phyloP scores from a whole-genome alignment of 2,329 filamentous ascomycete species.

The Cercospora zeae-maydis region DNA sequence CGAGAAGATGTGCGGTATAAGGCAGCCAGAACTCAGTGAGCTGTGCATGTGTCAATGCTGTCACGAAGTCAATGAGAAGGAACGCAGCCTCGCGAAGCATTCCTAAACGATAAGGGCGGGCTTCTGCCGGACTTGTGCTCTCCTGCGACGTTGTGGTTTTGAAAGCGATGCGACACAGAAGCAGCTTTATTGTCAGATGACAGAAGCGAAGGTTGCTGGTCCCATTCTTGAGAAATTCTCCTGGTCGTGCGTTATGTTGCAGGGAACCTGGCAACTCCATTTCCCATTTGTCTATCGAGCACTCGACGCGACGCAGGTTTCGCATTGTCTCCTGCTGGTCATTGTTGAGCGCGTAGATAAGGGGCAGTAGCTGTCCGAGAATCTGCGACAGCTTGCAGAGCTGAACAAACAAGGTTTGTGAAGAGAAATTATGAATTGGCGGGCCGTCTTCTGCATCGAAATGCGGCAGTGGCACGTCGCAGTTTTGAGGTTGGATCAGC shows the following conservation, averaged over 20 bases:
- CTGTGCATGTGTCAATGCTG: constrained; percentile 45
- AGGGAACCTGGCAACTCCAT: constrained; percentile 31
- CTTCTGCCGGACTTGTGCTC: constrained; percentile 27
- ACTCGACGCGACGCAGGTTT: constrained; percentile 35
- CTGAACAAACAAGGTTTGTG: constrained; percentile 52
- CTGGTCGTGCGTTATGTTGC: not conserved
- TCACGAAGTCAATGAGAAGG: constrained; percentile 50
- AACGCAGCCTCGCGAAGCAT: constrained; percentile 50
- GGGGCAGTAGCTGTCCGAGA: constrained; percentile 40
- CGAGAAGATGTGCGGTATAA: constrained; percentile 53
- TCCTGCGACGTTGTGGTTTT: constrained; percentile 24
- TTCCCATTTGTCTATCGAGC: constrained; percentile 37
- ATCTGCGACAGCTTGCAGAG: constrained; percentile 50
- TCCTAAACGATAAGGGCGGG: constrained; percentile 35
- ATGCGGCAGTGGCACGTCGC: constrained; percentile 54
- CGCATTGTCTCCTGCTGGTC: constrained; percentile 31
- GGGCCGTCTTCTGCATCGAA: constrained; percentile 29
- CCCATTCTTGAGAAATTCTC: constrained; percentile 12
- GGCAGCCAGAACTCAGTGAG: constrained; percentile 53
- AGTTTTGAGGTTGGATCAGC: constrained; percentile 52
- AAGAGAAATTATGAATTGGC: constrained; percentile 18
- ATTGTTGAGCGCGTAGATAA: constrained; percentile 39
- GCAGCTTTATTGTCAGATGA: constrained; percentile 40
- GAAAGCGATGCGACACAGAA: constrained; percentile 39
- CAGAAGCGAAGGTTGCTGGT: constrained; percentile 42